These are phyloP conservation scores for Myrica gale DNA, from an alignment of 306 rosid genomes.

Conservation along the genomic window DNA sequence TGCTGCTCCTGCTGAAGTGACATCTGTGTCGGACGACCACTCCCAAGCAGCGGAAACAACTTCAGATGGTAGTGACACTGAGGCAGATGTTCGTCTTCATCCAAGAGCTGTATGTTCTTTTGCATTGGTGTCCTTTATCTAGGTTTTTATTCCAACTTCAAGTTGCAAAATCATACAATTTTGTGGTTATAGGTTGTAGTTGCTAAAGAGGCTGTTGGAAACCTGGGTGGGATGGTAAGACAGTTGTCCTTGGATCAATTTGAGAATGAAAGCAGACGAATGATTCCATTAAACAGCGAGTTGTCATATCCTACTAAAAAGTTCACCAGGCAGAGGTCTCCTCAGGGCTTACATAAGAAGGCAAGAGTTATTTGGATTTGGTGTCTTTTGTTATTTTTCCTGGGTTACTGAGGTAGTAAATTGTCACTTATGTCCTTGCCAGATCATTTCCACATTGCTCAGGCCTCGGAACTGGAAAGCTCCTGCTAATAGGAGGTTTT, in stretches of 20 bases:
- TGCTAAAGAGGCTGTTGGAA: conserved; percentile 96
- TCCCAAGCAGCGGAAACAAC: conserved; percentile 77
- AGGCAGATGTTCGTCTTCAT: conserved; percentile 97
- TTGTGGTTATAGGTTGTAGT: conserved; percentile 82
- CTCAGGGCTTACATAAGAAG: conserved; percentile 97
- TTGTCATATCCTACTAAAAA: conserved; percentile 66
- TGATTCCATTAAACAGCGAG: conserved; percentile 86
- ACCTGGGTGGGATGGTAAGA: conserved; percentile 97
- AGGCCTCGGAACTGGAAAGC: conserved; percentile 98
- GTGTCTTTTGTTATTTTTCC: conserved; percentile 11
- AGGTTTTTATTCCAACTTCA: conserved; percentile 14
- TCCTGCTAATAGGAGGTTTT: conserved; percentile 86
- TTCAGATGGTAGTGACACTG: conserved; percentile 92
- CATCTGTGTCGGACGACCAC: conserved; percentile 76
- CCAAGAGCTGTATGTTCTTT: conserved; percentile 86
- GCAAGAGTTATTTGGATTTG: conserved; percentile 41
- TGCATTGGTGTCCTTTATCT: conserved; percentile 20
- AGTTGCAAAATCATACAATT: conserved; percentile 35
- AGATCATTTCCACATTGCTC: conserved; percentile 83
- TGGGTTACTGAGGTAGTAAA: conserved; percentile 20
- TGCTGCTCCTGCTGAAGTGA: conserved; percentile 62
- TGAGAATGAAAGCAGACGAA: conserved; percentile 99
- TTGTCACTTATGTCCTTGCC: conserved; percentile 32
- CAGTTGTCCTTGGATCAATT: conserved; percentile 97
- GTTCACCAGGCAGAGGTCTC: conserved; percentile 91